These are phyloP conservation scores for Nakaseomyces kungkrabaensis DNA, from an alignment of 1,139 yeast genomes.

Conservation along the genomic window DNA sequence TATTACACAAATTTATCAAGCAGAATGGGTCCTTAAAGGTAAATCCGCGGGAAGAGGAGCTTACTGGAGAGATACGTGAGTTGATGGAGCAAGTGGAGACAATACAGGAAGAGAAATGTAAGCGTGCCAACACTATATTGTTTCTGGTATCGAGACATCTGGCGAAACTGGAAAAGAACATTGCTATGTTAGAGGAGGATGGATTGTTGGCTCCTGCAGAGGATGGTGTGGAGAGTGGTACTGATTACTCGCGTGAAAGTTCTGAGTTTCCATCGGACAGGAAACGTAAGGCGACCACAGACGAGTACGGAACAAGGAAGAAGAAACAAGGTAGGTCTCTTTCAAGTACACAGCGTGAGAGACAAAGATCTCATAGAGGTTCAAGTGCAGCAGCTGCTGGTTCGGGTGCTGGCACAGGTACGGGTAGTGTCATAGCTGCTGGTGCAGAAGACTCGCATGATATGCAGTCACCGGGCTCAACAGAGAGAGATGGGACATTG, in stretches of 20 bases:
- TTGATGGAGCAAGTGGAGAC: slow-evolving; percentile 52
- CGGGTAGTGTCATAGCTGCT: neutral
- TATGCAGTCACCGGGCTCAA: slow-evolving; percentile 6
- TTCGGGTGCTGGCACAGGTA: neutral
- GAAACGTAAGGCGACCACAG: slow-evolving; percentile 14
- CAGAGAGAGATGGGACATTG: slow-evolving; percentile 11
- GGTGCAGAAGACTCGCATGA: slow-evolving; percentile 4
- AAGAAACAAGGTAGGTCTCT: slow-evolving; percentile 11
- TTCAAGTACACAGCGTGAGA: neutral
- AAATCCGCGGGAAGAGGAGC: slow-evolving; percentile 71
- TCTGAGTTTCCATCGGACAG: slow-evolving; percentile 18
- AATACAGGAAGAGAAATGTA: slow-evolving; percentile 68
- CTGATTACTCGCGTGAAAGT: slow-evolving; percentile 22
- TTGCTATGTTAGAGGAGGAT: slow-evolving; percentile 65
- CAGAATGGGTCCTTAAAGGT: slow-evolving; percentile 75
- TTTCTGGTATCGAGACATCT: slow-evolving; percentile 69
- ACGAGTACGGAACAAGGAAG: slow-evolving; percentile 7
- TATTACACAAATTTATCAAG: slow-evolving; percentile 71
- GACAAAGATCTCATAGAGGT: neutral
- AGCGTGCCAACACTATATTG: slow-evolving; percentile 74
- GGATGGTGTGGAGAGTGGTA: slow-evolving; percentile 28
- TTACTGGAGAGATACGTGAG: slow-evolving; percentile 57
- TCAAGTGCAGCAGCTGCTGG: neutral
- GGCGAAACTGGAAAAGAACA: slow-evolving; percentile 61
- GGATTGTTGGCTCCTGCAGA: slow-evolving; percentile 61